A percentile compares a stretch with the other conserved stretches of the same genome.
These are phyloP conservation scores for Iris pallida DNA, from an alignment of 116 monocot species.

Conservation along the genomic window DNA sequence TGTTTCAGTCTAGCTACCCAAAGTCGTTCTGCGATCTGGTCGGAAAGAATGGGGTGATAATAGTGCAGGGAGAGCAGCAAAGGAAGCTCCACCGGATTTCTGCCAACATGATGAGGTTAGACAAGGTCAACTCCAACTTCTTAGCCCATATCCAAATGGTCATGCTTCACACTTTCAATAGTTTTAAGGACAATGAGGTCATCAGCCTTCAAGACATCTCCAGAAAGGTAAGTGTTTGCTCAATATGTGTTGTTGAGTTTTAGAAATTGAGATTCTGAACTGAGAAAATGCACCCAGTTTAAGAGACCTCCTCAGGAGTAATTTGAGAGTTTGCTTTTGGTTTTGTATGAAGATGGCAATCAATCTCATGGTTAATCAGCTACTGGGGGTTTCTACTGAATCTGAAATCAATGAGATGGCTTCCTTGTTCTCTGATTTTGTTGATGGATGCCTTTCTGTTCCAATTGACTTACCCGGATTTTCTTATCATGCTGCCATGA, in stretches of 20 bases:
- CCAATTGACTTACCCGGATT: slow-evolving; percentile 43
- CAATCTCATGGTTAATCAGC: slow-evolving; percentile 48
- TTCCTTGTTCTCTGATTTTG: slow-evolving; percentile 38
- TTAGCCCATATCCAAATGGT: slow-evolving; percentile 26
- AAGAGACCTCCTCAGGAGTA: too few relatives aligned
- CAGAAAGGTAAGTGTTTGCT: slow-evolving; percentile 21
- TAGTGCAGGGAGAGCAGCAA: slow-evolving; percentile 40
- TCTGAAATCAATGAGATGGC: slow-evolving; percentile 41
- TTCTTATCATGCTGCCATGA: slow-evolving; percentile 39
- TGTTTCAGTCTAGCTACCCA: slow-evolving; percentile 50
- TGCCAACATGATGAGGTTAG: slow-evolving; percentile 22
- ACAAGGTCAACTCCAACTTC: slow-evolving; percentile 15
- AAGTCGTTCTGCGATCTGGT: slow-evolving; percentile 39
- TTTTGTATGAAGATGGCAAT: slow-evolving; percentile 34
- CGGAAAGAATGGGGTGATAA: slow-evolving; percentile 35
- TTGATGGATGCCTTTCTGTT: slow-evolving; percentile 45
- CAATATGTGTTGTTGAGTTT: background rate
- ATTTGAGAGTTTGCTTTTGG: background rate
- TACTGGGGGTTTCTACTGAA: slow-evolving; percentile 36
- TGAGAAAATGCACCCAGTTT: too few relatives aligned
- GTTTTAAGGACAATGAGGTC: slow-evolving; percentile 19
- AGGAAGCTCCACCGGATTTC: slow-evolving; percentile 36
- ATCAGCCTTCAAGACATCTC: slow-evolving; percentile 39
- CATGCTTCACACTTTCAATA: slow-evolving; percentile 20
- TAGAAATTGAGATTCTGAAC: background rate